Percentiles rank a stretch among this genome's conserved stretches.
Conservation (phyloP, 1,284 basidiomycete genomes). For the Melanopsichium pennsylvanicum region DNA sequence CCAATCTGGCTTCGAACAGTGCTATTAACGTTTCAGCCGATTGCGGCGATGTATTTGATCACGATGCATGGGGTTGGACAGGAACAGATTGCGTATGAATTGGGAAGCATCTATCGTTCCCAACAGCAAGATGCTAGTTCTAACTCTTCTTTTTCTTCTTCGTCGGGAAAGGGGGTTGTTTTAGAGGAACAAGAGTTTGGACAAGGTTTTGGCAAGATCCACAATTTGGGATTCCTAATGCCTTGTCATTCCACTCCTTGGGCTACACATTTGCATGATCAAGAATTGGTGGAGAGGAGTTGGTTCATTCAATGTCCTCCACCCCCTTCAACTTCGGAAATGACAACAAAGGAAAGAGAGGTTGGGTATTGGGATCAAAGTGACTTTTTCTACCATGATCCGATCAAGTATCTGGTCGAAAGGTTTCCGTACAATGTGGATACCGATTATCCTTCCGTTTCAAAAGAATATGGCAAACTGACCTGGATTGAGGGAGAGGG, state of each 20-base stretch:
- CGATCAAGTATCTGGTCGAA: slow-evolving; percentile 73
- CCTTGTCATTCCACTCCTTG: slow-evolving; percentile 98
- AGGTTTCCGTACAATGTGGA: slow-evolving; percentile 76
- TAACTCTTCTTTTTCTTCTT: too few relatives aligned
- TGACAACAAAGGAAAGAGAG: slow-evolving; percentile 7
- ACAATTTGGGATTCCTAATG: slow-evolving; percentile 83
- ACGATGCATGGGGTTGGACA: slow-evolving; percentile 50
- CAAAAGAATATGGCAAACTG: background rate
- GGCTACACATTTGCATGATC: slow-evolving; percentile 83
- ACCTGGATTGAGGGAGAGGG: too few relatives aligned
- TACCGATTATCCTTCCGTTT: slow-evolving; percentile 71
- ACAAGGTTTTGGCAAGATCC: slow-evolving; percentile 48
- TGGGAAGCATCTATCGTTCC: slow-evolving; percentile 24
- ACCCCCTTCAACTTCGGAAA: slow-evolving; percentile 2
- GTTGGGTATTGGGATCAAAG: slow-evolving; percentile 81
- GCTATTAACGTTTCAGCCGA: slow-evolving; percentile 38
- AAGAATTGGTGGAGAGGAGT: slow-evolving; percentile 22
- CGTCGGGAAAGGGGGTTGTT: too few relatives aligned
- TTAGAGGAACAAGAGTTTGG: slow-evolving; percentile 54
- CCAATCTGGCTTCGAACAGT: slow-evolving; percentile 25
- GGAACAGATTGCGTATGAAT: slow-evolving; percentile 36
- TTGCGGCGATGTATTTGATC: slow-evolving; percentile 41
- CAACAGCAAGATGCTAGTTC: too few relatives aligned
- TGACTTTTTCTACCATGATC: slow-evolving; percentile 80
- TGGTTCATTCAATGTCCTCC: slow-evolving; percentile 59